Evolutionary conservation across 2,329 filamentous ascomycete genomes (phyloP).

Genomic region (Calonectria montana): DNA sequence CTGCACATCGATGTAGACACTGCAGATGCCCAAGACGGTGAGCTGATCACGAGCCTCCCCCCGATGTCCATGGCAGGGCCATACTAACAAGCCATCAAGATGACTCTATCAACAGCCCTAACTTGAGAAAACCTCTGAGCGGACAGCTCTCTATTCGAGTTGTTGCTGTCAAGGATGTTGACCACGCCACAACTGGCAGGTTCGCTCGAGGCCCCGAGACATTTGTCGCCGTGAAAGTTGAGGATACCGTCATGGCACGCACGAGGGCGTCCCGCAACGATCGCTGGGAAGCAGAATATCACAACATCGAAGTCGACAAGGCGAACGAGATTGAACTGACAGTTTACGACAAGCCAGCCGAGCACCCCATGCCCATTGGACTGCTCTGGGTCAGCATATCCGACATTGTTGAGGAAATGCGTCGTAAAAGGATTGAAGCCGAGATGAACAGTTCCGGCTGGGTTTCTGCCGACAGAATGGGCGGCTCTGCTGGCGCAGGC

Average conservation of each 20-base stretch:
- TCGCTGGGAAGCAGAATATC: constrained; percentile 90
- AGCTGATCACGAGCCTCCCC: constrained; percentile 42
- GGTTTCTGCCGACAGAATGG: constrained; percentile 98
- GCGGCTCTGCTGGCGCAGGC: constrained; percentile 57
- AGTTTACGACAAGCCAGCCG: constrained; percentile 94
- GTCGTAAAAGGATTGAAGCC: constrained; percentile 95
- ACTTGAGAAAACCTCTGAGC: constrained; percentile 94
- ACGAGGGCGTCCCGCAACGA: constrained; percentile 89
- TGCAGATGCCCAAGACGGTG: constrained; percentile 83
- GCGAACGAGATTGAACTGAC: constrained; percentile 98
- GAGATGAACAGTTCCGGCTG: constrained; percentile 95
- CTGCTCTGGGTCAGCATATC: constrained; percentile 97
- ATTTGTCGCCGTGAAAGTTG: constrained; percentile 95
- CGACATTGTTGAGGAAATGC: constrained; percentile 97
- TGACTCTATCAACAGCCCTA: constrained; percentile 95
- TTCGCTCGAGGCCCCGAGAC: constrained; percentile 95
- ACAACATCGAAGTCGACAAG: constrained; percentile 95
- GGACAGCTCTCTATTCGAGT: constrained; percentile 90
- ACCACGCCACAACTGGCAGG: constrained; percentile 85
- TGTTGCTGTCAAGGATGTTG: constrained; percentile 91
- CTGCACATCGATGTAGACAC: constrained; percentile 93
- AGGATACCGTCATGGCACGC: constrained; percentile 90
- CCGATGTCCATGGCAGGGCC: background rate
- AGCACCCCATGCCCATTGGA: constrained; percentile 91
- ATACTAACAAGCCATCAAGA: constrained; percentile 64